Evolutionary conservation across 176 grass and related monocot genomes (phyloP).

Genomic region (Luzula sylvatica): DNA sequence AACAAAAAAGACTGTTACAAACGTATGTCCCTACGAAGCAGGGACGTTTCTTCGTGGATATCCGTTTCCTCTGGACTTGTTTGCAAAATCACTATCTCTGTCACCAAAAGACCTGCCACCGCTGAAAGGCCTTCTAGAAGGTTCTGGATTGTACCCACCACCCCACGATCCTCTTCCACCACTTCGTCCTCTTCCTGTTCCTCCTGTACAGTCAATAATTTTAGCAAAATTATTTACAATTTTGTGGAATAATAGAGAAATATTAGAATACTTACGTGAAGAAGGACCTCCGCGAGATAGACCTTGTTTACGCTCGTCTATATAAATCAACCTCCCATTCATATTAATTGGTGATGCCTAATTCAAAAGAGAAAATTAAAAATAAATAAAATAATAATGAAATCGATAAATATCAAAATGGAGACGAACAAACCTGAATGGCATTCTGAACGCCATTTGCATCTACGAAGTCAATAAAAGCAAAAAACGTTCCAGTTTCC

Average conservation of each 20-base stretch:
- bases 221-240: no score
- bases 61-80: neutral
- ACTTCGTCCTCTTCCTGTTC: constrained; percentile 13
- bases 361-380: neutral
- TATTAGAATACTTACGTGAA: constrained; percentile 47
- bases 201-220: no score
- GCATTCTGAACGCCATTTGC: constrained; percentile 18
- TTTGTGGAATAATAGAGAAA: neutral
- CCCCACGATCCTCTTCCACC: neutral
- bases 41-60: constrained; percentile 8
- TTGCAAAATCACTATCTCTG: neutral
- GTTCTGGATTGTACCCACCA: constrained; percentile 6
- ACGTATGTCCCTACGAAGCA: constrained; percentile 9
- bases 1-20: neutral
- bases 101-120: constrained; percentile 3
- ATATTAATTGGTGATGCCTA: constrained; percentile 86
- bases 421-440: constrained; percentile 5
- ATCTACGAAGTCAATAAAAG: constrained; percentile 24
- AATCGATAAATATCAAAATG: neutral
- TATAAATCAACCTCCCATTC: constrained; percentile 60
- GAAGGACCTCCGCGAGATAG: constrained; percentile 33
- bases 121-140: constrained; percentile 6
- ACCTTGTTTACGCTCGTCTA: constrained; percentile 67
- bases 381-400: neutral
- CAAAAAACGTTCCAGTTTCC: constrained; percentile 17